Evolutionary conservation across 768 basidiomycete species (phyloP).

Genomic region (Phylloporus sp.): DNA sequence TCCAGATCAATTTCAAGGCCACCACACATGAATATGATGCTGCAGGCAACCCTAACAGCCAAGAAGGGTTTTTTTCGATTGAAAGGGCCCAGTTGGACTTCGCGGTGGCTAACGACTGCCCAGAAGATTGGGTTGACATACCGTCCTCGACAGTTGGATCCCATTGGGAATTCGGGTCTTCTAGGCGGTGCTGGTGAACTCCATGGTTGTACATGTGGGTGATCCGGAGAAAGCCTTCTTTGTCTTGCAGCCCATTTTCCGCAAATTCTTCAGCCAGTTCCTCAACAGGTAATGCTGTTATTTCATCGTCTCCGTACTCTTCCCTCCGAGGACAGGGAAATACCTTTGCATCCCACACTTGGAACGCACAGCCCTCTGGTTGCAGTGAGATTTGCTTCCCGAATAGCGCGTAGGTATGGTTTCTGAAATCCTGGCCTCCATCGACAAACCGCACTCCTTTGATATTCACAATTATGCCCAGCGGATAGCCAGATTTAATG

Average conservation of each 20-base stretch:
- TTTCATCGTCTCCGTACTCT: constrained; percentile 59
- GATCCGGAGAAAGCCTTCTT: constrained; percentile 42
- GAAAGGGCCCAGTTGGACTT: constrained; percentile 71
- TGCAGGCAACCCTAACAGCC: constrained; percentile 66
- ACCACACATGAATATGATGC: constrained; percentile 72
- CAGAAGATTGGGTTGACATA: constrained; percentile 46
- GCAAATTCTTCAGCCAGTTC: constrained; percentile 48
- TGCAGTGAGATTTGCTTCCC: constrained; percentile 57
- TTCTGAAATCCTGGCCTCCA: constrained; percentile 69
- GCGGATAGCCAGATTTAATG: constrained; percentile 71
- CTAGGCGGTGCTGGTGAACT: constrained; percentile 34
- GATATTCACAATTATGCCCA: constrained; percentile 66
- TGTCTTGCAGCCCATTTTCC: constrained; percentile 44
- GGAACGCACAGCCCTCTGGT: constrained; percentile 58
- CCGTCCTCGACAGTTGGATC: constrained; percentile 65
- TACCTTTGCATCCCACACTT: constrained; percentile 56
- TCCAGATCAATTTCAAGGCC: constrained; percentile 57
- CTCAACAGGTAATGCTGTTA: constrained; percentile 43
- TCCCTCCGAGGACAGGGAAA: constrained; percentile 48
- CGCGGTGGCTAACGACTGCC: constrained; percentile 36
- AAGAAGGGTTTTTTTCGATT: constrained; percentile 52
- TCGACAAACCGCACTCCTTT: constrained; percentile 61
- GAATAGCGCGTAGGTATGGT: constrained; percentile 70
- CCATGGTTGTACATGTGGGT: constrained; percentile 50
- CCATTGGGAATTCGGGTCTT: constrained; percentile 41